Percentiles rank a stretch among this genome's conserved stretches.
Conservation (phyloP, 352 stramenopile genomes). For the Albugo candida region DNA sequence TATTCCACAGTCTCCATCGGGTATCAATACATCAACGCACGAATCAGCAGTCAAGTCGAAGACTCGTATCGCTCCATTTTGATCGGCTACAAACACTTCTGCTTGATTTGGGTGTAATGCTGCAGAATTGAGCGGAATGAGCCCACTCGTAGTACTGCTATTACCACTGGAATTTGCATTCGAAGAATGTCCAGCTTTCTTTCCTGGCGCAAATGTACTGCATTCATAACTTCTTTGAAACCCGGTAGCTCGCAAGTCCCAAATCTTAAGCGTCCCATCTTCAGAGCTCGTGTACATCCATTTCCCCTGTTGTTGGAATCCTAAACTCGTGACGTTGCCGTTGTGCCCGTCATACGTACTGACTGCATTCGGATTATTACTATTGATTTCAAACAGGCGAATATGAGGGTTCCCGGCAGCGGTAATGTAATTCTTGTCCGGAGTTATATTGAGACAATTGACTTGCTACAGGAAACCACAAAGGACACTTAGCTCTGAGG, state of each 20-base stretch:
- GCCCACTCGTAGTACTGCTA: neutral
- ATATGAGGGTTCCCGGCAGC: slow-evolving; percentile 94
- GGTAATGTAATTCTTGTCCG: slow-evolving; percentile 94
- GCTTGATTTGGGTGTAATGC: slow-evolving; percentile 90
- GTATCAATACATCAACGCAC: slow-evolving; percentile 37
- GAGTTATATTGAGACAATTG: slow-evolving; percentile 92
- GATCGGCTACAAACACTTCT: slow-evolving; percentile 70
- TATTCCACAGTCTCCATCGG: slow-evolving; percentile 61
- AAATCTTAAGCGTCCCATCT: slow-evolving; percentile 91
- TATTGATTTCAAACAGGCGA: slow-evolving; percentile 94
- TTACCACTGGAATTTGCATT: neutral
- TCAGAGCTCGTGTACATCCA: slow-evolving; percentile 97
- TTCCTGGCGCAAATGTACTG: slow-evolving; percentile 4
- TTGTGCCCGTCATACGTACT: slow-evolving; percentile 92
- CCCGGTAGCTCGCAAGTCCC: slow-evolving; percentile 76
- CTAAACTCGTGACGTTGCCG: slow-evolving; percentile 91
- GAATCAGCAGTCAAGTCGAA: slow-evolving; percentile 80
- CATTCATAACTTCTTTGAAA: slow-evolving; percentile 80
- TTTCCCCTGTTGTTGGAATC: slow-evolving; percentile 93
- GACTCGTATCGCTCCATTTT: slow-evolving; percentile 85
- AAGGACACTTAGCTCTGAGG: neutral
- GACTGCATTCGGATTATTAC: slow-evolving; percentile 89
- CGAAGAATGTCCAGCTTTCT: too few species aligned
- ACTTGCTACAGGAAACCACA: slow-evolving; percentile 55
- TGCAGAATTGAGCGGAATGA: slow-evolving; percentile 86